A percentile compares a stretch with the other conserved stretches of the same genome.
Evolutionary conservation across 352 stramenopile genomes (phyloP).

Genomic region (Phytophthora sansomeana): DNA sequence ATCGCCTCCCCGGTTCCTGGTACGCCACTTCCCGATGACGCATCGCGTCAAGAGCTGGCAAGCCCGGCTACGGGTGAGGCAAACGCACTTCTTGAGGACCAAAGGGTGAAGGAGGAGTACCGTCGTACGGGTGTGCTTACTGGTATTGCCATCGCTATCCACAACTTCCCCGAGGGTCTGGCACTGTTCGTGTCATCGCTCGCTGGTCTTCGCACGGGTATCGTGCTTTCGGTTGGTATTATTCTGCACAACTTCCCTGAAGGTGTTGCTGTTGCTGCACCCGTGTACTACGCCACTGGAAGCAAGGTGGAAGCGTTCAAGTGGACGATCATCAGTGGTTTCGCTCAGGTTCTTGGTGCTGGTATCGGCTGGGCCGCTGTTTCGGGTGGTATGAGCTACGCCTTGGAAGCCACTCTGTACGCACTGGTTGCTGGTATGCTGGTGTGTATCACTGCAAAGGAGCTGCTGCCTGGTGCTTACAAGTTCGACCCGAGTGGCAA

Average conservation of each 20-base stretch:
- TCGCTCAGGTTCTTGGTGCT: slow-evolving; percentile 93
- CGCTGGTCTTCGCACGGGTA: slow-evolving; percentile 88
- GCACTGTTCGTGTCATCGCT: slow-evolving; percentile 96
- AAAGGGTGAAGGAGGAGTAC: slow-evolving; percentile 58
- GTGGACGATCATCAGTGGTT: slow-evolving; percentile 90
- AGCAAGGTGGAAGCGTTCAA: slow-evolving; percentile 93
- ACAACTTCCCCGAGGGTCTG: slow-evolving; percentile 98
- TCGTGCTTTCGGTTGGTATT: slow-evolving; percentile 95
- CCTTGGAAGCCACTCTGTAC: slow-evolving; percentile 92
- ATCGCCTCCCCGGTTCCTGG: slow-evolving; percentile 31
- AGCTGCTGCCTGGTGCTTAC: slow-evolving; percentile 93
- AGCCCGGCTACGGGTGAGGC: slow-evolving; percentile 36
- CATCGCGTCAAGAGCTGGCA: slow-evolving; percentile 17
- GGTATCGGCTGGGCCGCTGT: slow-evolving; percentile 71
- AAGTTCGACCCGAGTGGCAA: slow-evolving; percentile 90
- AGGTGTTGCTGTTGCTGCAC: slow-evolving; percentile 94
- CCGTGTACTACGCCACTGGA: slow-evolving; percentile 97
- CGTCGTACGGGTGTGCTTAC: slow-evolving; percentile 92
- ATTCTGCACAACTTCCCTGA: slow-evolving; percentile 98
- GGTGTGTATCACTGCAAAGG: slow-evolving; percentile 92
- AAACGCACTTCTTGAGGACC: slow-evolving; percentile 24
- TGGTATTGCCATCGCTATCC: slow-evolving; percentile 95
- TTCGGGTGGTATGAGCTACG: slow-evolving; percentile 61
- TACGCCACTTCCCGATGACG: slow-evolving; percentile 38
- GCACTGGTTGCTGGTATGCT: slow-evolving; percentile 93